phyloP scores from a whole-genome alignment of 2,329 filamentous ascomycete species.

The Akanthomyces uredinophilus region DNA sequence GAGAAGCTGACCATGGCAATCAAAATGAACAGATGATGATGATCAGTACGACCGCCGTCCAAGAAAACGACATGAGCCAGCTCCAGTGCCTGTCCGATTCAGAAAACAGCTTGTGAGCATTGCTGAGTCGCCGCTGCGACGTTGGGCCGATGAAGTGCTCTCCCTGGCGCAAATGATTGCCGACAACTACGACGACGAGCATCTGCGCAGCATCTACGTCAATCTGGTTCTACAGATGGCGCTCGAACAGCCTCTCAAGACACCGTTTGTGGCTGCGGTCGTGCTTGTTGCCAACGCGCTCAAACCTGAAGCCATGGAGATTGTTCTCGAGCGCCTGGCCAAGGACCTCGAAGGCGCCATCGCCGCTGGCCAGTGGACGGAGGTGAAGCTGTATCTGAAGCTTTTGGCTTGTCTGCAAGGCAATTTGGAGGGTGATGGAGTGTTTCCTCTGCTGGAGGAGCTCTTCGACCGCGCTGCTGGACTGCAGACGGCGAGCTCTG shows the following conservation, averaged over 20 bases:
- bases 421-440: slow-evolving; percentile 73
- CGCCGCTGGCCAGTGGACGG: slow-evolving; percentile 73
- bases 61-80: slow-evolving; percentile 67
- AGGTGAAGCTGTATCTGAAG: slow-evolving; percentile 84
- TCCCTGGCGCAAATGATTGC: slow-evolving; percentile 70
- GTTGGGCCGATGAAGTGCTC: slow-evolving; percentile 72
- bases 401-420: slow-evolving; percentile 83
- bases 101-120: slow-evolving; percentile 74
- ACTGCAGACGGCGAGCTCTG: slow-evolving; percentile 84
- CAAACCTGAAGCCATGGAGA: slow-evolving; percentile 67
- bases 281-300: slow-evolving; percentile 73
- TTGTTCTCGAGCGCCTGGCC: slow-evolving; percentile 62
- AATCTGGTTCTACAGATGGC: slow-evolving; percentile 71
- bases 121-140: slow-evolving; percentile 74
- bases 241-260: slow-evolving; percentile 92
- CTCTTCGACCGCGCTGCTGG: slow-evolving; percentile 90
- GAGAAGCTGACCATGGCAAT: background rate
- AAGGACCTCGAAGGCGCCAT: slow-evolving; percentile 62
- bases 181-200: slow-evolving; percentile 81
- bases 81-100: slow-evolving; percentile 63
- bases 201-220: slow-evolving; percentile 67
- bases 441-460: slow-evolving; percentile 81
- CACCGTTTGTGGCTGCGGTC: slow-evolving; percentile 85
- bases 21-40: slow-evolving; percentile 35
- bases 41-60: slow-evolving; percentile 73